These are phyloP conservation scores for Aspergillus sclerotioniger DNA, from an alignment of 495 filamentous ascomycete genomes.

Conservation along the genomic window DNA sequence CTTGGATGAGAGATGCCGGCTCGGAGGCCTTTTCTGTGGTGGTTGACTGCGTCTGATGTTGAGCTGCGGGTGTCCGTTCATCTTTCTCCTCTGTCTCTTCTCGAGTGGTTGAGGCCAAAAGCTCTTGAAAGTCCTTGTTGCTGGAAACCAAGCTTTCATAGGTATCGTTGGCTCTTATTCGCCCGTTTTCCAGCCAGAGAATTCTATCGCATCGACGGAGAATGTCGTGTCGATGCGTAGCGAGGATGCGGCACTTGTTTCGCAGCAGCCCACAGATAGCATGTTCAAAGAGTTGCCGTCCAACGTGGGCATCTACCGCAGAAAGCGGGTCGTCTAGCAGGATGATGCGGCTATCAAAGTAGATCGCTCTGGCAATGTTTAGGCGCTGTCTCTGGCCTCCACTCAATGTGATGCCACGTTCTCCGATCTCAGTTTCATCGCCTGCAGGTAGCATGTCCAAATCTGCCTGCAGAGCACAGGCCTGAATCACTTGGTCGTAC, in stretches of 20 bases:
- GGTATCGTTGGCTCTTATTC: constrained; percentile 79
- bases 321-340: constrained; percentile 84
- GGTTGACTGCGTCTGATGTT: constrained; percentile 20
- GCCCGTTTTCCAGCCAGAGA: constrained; percentile 85
- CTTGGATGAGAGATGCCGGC: constrained; percentile 74
- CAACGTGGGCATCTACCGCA: constrained; percentile 84
- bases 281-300: constrained; percentile 92
- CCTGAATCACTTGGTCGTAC: constrained; percentile 58
- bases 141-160: constrained; percentile 80
- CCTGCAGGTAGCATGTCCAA: constrained; percentile 53
- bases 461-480: constrained; percentile 57
- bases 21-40: constrained; percentile 45
- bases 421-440: constrained; percentile 59
- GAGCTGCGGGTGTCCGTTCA: too few relatives aligned
- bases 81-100: constrained; percentile 56
- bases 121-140: constrained; percentile 68
- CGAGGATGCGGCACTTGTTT: constrained; percentile 84
- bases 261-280: constrained; percentile 88
- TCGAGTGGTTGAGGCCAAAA: constrained; percentile 80
- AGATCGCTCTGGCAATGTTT: constrained; percentile 82
- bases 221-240: constrained; percentile 93
- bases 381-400: constrained; percentile 66
- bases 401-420: constrained; percentile 62
- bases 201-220: constrained; percentile 86
- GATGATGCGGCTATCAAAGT: constrained; percentile 77